phyloP scores from a whole-genome alignment of 2,329 filamentous ascomycete genomes.

The Ophiostoma tasmaniense region DNA sequence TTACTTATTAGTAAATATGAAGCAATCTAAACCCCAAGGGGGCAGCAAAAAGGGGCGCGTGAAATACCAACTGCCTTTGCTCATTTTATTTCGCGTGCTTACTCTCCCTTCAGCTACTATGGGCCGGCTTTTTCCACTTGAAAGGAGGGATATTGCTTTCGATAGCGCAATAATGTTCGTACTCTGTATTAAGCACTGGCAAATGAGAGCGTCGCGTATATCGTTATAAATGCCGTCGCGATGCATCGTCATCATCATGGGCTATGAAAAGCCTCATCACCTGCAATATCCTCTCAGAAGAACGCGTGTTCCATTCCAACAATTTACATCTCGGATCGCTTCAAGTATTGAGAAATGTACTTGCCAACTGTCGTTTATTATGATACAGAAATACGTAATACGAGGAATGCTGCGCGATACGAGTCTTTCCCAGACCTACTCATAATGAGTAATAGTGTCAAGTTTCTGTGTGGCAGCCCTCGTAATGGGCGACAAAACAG shows the following conservation, averaged over 20 bases:
- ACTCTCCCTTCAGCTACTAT: neutral
- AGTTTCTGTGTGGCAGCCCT: neutral
- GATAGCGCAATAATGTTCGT: neutral
- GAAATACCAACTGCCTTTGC: neutral
- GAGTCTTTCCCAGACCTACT: neutral
- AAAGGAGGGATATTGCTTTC: neutral
- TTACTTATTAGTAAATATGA: too few relatives aligned
- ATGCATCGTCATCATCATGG: neutral
- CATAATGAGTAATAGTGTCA: neutral
- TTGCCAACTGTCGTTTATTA: neutral
- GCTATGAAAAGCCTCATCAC: neutral
- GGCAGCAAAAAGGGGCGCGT: neutral
- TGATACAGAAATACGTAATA: neutral
- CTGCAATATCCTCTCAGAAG: neutral
- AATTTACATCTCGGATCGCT: neutral
- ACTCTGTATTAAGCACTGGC: neutral
- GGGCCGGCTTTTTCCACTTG: neutral
- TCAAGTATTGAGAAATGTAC: too few relatives aligned
- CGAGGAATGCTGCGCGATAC: neutral
- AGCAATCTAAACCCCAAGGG: neutral
- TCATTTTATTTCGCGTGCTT: neutral
- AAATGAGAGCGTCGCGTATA: neutral
- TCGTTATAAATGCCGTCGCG: neutral
- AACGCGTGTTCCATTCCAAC: neutral
- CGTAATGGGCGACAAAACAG: neutral